These are phyloP conservation scores for Mycena polygramma DNA, from an alignment of 768 basidiomycete genomes.

Conservation along the genomic window DNA sequence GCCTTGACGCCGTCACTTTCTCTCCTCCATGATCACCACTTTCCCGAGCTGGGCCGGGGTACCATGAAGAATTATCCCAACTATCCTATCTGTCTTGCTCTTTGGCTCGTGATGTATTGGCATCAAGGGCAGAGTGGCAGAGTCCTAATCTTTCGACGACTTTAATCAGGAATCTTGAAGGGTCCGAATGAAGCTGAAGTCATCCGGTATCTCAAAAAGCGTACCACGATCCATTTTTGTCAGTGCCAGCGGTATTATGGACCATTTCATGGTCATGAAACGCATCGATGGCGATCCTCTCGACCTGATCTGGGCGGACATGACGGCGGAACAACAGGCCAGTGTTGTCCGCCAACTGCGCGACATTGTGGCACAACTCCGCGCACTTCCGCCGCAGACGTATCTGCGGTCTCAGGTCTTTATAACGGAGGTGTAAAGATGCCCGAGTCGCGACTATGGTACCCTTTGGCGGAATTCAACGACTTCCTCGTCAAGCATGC, in stretches of 20 bases:
- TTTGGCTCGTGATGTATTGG: constrained; percentile 5
- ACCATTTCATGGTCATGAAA: constrained; percentile 17
- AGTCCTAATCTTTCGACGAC: neutral
- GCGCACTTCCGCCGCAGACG: neutral
- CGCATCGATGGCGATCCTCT: neutral
- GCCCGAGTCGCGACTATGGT: neutral
- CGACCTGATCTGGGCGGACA: neutral
- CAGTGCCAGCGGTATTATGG: neutral
- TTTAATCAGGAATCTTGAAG: neutral
- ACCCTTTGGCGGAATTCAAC: constrained; percentile 13
- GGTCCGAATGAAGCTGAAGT: constrained; percentile 8
- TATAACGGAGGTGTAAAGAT: constrained; percentile 1
- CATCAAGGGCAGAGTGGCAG: neutral
- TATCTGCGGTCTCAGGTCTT: neutral
- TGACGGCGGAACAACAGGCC: neutral
- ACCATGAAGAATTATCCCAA: neutral
- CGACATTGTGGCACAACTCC: neutral
- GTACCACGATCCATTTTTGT: constrained; percentile 6
- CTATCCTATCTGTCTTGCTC: constrained; percentile 3
- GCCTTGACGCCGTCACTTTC: no score
- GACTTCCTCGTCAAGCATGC: constrained; percentile 7
- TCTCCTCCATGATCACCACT: no score
- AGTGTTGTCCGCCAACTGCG: constrained; percentile 1
- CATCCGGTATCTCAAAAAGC: constrained; percentile 7
- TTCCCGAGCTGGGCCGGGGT: no score